phyloP scores from a whole-genome alignment of 2,329 filamentous ascomycete species.

The Alternaria sp. region DNA sequence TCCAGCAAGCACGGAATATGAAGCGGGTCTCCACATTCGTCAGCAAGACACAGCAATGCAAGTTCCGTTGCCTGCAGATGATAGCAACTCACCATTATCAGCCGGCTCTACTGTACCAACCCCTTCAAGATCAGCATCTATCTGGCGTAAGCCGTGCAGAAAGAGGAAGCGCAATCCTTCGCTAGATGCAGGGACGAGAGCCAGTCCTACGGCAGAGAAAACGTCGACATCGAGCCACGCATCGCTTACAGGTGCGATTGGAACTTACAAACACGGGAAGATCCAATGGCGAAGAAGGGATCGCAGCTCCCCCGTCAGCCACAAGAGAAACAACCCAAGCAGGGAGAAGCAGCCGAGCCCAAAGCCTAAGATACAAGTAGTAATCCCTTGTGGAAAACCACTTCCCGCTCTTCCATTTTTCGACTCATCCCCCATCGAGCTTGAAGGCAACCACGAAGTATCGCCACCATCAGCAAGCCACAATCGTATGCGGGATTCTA shows the following conservation, averaged over 20 bases:
- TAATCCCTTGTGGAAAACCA: constrained; percentile 47
- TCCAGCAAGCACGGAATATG: constrained; percentile 34
- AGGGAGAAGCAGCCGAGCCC: constrained; percentile 30
- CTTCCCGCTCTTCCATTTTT: constrained; percentile 44
- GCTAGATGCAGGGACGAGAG: constrained; percentile 20
- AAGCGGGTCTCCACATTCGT: constrained; percentile 44
- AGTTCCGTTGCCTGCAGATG: constrained; percentile 30
- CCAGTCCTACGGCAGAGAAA: constrained; percentile 27
- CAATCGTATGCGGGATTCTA: constrained; percentile 35
- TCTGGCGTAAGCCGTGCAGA: constrained; percentile 22
- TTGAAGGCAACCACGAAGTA: constrained; percentile 33
- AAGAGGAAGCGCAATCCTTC: constrained; percentile 28
- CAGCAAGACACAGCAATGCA: constrained; percentile 49
- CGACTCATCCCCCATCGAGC: constrained; percentile 29
- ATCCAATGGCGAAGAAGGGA: constrained; percentile 51
- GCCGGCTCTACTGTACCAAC: constrained; percentile 23
- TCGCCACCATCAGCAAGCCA: constrained; percentile 45
- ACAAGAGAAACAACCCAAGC: constrained; percentile 17
- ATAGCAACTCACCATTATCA: constrained; percentile 33
- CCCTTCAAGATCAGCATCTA: constrained; percentile 22
- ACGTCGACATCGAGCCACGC: constrained; percentile 34
- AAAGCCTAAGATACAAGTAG: constrained; percentile 47
- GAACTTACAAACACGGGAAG: constrained; percentile 56
- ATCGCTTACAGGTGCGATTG: constrained; percentile 48
- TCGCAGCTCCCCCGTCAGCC: constrained; percentile 6